Evolutionary conservation across 1,284 basidiomycete genomes (phyloP), one percentile per base, ranked within the genome.

Genomic region (Pisolithus thermaeus): DNA sequence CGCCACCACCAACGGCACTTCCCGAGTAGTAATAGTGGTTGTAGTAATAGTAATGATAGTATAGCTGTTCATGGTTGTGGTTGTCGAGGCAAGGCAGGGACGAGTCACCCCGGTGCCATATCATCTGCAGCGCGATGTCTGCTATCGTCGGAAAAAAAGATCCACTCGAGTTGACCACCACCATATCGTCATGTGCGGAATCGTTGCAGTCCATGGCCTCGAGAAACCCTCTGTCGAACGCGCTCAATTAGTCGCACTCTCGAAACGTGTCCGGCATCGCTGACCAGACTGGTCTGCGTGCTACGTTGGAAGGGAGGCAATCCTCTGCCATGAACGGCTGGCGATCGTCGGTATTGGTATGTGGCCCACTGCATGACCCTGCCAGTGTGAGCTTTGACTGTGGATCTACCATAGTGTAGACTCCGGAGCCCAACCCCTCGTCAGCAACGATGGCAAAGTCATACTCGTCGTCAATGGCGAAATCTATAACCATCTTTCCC

Each of bases 261-360:
- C 92, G 9, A 97, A 94, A 74, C 85, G 82, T 61, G 83, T 92
- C 59, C 81, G 95, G 54, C 94, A 97, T 70, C 84, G 94, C 61
- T 95, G 94, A 45, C 95, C 95, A 32, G 94, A 97, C 73, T 97
- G 94, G 94, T 94, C 92, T 30, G 94, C 94, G 37, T 95, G 90
- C 71, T 87, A 84, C 70, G 87, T 92, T 57, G 89, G 90, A 46
- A 83, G 86, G 67, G 78, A 90, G 57, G 79, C 81, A 43, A 79
- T 96, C 52, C 79, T 96, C 52, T 89, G 89, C 28, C 92, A 96
- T 61, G 92, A 95, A 69, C 87, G 92, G 59, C 78, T 99, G 49
- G 97, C 97, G 41, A 92, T 99, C 69, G 97, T 99, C 56, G 97
- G 97, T 65, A 93, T 99, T 60, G 94, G 94, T 94, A 56, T 74